phyloP scores from a whole-genome alignment of 83 land plant species.

The Picea abies region DNA sequence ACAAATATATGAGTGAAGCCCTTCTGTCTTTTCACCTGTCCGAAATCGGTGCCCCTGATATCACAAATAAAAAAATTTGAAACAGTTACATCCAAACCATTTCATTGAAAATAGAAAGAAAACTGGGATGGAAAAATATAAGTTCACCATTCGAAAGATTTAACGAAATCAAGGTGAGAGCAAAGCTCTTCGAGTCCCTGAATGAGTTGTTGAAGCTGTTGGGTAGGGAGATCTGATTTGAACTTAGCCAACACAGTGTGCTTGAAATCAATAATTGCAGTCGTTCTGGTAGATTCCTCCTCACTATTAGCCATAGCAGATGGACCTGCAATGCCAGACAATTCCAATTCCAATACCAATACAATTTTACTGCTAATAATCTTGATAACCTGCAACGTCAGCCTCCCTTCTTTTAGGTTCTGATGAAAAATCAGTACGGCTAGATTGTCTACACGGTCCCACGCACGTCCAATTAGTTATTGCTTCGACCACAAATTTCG shows the following conservation, averaged over 20 bases:
- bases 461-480: too few species aligned
- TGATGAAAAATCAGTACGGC: too few species aligned
- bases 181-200: slow-evolving; percentile 2
- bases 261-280: background rate
- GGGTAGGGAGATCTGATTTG: slow-evolving; percentile 4
- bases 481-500: too few species aligned
- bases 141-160: slow-evolving; percentile 9
- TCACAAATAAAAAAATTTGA: too few species aligned
- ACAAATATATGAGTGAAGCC: slow-evolving; percentile 9
- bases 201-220: background rate
- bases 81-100: too few species aligned
- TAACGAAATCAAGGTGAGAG: background rate
- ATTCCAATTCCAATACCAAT: too few species aligned
- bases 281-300: background rate
- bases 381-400: too few species aligned
- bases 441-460: too few species aligned
- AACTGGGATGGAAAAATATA: too few species aligned
- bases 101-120: too few species aligned
- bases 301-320: background rate
- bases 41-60: background rate
- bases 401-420: too few species aligned
- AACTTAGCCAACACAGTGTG: slow-evolving; percentile 9
- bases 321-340: background rate
- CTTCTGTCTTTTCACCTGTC: slow-evolving; percentile 6
- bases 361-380: too few species aligned